Percentiles rank a stretch among this genome's conserved stretches.
Conservation (phyloP, 257 asterid genomes). For the Lantana camara region DNA sequence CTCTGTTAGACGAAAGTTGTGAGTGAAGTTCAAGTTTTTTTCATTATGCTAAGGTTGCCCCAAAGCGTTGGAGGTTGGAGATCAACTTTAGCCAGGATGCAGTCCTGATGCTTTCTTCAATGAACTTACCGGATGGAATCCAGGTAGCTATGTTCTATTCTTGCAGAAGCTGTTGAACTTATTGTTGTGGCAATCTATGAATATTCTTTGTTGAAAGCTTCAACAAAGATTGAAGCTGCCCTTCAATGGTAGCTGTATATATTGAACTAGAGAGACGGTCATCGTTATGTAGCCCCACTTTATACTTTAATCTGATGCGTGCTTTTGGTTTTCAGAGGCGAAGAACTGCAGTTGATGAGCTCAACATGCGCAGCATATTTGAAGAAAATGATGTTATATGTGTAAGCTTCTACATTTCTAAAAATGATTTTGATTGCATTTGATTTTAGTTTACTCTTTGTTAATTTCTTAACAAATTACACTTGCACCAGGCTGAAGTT, state of each 20-base stretch:
- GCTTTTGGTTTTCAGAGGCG: conserved; percentile 66
- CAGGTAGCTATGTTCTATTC: conserved; percentile 50
- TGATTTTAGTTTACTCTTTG: background rate
- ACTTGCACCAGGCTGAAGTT: conserved; percentile 74
- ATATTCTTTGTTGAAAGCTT: background rate
- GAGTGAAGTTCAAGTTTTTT: background rate
- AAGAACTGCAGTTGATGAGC: conserved; percentile 91
- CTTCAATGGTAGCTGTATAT: background rate
- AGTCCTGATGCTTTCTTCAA: conserved; percentile 90
- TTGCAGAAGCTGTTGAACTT: no score
- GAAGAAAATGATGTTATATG: conserved; percentile 92
- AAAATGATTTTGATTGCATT: background rate
- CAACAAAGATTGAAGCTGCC: no score
- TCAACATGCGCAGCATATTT: conserved; percentile 90
- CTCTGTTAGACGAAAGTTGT: conserved; percentile 1
- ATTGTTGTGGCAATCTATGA: no score
- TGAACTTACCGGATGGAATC: conserved; percentile 95
- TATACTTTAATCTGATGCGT: background rate
- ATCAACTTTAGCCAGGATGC: conserved; percentile 91
- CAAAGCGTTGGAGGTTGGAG: conserved; percentile 95
- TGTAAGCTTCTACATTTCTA: conserved; percentile 51
- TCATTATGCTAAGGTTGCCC: conserved; percentile 61
- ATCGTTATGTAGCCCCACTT: background rate
- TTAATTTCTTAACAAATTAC: conserved; percentile 10
- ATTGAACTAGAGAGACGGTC: background rate